Base-by-base conservation (phyloP, 495 filamentous ascomycete genomes). In the Darksidea phi region DNA sequence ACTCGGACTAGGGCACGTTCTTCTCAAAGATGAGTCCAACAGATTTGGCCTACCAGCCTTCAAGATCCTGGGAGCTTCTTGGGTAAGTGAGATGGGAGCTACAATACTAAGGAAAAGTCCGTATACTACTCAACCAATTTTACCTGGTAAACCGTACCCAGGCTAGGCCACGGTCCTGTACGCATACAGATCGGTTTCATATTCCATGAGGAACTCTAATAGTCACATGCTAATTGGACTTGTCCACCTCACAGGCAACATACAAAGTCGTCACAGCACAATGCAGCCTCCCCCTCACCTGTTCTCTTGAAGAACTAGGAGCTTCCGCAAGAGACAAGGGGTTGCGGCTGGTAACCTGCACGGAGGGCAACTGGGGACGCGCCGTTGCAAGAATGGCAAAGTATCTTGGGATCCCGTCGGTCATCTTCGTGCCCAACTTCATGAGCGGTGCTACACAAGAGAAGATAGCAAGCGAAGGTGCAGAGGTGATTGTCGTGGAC, bases 11-110 rank as follows among this genome's bases (percentile, higher is more conserved):
- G 71, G 71, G 0, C 64, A 77, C 12, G 75, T 89, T 42, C 74
- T 73, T 47, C 5, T 77, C 37, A 77, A 77, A 63, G 75, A 77
- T 54, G 75, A 77, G 58, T 70, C 67, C 15, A 49, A 47, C 23
- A 67, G 75, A 11, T 71, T 74, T 36, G 72, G 85, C 0, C 79
- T 92, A 0, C 85, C 87, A 0, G 79, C 87, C 0, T 91, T 90
- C 79, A 91, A 91, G 70, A 84, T 88, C 38, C 80, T 90, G 0
- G 88, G 88, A 8, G 88, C 88, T 0, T 86, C 85, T n/a, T 92
- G 86, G 28, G 28, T 32, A 10, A 32, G 28, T 32, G 10, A 32
- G 3, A 32, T n/a, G n/a, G n/a, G n/a, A n/a, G n/a, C n/a, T n/a
- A n/a, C n/a, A n/a, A n/a, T n/a, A n/a, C n/a, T n/a, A n/a, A n/a